Conservation (phyloP, 1,284 basidiomycete species). For the Marasmius tenuissimus region DNA sequence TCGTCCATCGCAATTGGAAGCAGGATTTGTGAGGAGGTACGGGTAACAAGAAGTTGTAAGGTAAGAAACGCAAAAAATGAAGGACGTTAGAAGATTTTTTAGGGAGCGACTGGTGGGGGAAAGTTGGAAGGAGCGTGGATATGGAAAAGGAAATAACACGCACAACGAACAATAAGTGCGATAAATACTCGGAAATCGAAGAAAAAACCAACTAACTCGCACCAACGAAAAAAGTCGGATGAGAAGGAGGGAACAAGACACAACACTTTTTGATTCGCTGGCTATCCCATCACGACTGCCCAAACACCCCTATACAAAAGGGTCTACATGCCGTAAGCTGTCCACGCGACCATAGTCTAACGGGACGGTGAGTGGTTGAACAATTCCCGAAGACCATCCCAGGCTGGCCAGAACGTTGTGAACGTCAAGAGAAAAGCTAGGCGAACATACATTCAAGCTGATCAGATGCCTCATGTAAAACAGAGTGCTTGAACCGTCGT, state of each 20-base stretch:
- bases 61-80: conserved; percentile 33
- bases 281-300: background rate
- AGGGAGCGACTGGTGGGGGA: conserved; percentile 15
- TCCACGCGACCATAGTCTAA: background rate
- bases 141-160: conserved; percentile 46
- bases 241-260: background rate
- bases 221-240: conserved; percentile 2
- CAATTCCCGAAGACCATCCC: too few species aligned
- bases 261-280: background rate
- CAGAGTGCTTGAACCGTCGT: too few species aligned
- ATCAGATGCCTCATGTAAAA: too few species aligned
- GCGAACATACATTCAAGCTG: too few species aligned
- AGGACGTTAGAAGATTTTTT: conserved; percentile 34
- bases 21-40: conserved; percentile 18
- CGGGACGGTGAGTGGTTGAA: background rate
- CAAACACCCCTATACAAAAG: conserved; percentile 5
- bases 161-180: conserved; percentile 47
- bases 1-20: conserved; percentile 59
- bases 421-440: too few species aligned
- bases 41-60: conserved; percentile 24
- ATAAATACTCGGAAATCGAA: conserved; percentile 16
- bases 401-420: too few species aligned
- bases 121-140: conserved; percentile 35
- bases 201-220: conserved; percentile 9
- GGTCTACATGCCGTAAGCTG: background rate